phyloP scores from a whole-genome alignment of 2,329 filamentous ascomycete genomes.

The Colletotrichum sublineola region DNA sequence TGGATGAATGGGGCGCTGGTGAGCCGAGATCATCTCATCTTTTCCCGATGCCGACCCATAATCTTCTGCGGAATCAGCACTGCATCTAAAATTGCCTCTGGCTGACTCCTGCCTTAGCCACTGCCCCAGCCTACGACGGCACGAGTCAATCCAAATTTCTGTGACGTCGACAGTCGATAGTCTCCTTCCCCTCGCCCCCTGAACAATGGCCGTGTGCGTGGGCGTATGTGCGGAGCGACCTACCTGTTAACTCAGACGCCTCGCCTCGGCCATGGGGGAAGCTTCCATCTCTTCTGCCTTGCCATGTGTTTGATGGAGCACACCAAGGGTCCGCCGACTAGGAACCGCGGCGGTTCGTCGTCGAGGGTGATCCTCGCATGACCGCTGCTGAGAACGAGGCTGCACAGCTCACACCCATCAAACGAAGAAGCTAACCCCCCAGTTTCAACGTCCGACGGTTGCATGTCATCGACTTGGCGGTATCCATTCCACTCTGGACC shows the following conservation, averaged over 20 bases:
- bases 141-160: constrained; percentile 41
- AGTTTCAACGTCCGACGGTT: constrained; percentile 37
- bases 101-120: constrained; percentile 37
- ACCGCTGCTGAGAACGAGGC: constrained; percentile 40
- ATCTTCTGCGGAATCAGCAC: constrained; percentile 27
- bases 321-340: constrained; percentile 12
- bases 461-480: constrained; percentile 6
- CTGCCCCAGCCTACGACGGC: constrained; percentile 17
- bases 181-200: constrained; percentile 2
- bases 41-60: constrained; percentile 16
- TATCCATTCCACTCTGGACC: constrained; percentile 1
- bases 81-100: constrained; percentile 41
- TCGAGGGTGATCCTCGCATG: constrained; percentile 39
- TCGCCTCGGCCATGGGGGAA: constrained; percentile 38
- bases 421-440: neutral
- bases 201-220: constrained; percentile 26
- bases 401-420: constrained; percentile 40
- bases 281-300: constrained; percentile 40
- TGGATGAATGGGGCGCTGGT: constrained; percentile 30
- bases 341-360: constrained; percentile 22
- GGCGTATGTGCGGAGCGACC: constrained; percentile 8
- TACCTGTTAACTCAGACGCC: constrained; percentile 32
- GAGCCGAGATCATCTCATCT: constrained; percentile 38
- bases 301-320: constrained; percentile 42
- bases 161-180: constrained; percentile 38